Evolutionary conservation across 768 basidiomycete species (phyloP).

Genomic region (Termitomyces sp.): DNA sequence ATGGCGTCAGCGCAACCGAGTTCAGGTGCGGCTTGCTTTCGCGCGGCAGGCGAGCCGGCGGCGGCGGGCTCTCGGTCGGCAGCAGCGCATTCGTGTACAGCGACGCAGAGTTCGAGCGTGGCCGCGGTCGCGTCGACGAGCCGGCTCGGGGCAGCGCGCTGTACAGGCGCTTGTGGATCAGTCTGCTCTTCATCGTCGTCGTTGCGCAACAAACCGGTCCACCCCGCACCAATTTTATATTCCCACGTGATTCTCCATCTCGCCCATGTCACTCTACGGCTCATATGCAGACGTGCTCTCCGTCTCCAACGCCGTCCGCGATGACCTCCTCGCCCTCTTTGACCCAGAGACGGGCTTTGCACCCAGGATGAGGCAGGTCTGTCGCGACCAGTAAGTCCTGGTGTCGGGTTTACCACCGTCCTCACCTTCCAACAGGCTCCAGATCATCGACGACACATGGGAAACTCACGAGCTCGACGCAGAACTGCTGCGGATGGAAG

Average conservation of each 20-base stretch:
- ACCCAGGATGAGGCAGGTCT: conserved; percentile 2
- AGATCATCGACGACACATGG: conserved; percentile 30
- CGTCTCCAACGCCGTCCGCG: neutral
- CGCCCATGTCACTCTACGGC: neutral
- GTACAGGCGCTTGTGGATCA: neutral
- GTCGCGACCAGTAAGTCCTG: conserved; percentile 1
- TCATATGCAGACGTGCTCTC: conserved; percentile 7
- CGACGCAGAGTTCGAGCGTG: neutral
- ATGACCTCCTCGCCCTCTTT: conserved; percentile 3
- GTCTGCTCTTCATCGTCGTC: neutral
- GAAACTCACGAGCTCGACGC: conserved; percentile 45
- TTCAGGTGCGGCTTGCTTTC: neutral
- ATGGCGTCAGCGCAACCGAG: neutral
- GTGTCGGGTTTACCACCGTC: too few species aligned
- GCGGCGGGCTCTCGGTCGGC: neutral
- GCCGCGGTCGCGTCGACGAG: neutral
- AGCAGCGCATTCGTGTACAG: neutral
- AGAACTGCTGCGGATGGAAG: conserved; percentile 66
- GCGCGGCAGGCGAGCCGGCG: neutral
- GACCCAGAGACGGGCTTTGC: conserved; percentile 6
- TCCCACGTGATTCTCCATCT: neutral
- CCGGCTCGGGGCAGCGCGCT: neutral
- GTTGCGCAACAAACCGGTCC: neutral
- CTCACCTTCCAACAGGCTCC: neutral
- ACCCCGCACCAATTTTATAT: neutral